Evolutionary conservation across 2,329 filamentous ascomycete genomes (phyloP).

Genomic region (Fusarium vanettenii): DNA sequence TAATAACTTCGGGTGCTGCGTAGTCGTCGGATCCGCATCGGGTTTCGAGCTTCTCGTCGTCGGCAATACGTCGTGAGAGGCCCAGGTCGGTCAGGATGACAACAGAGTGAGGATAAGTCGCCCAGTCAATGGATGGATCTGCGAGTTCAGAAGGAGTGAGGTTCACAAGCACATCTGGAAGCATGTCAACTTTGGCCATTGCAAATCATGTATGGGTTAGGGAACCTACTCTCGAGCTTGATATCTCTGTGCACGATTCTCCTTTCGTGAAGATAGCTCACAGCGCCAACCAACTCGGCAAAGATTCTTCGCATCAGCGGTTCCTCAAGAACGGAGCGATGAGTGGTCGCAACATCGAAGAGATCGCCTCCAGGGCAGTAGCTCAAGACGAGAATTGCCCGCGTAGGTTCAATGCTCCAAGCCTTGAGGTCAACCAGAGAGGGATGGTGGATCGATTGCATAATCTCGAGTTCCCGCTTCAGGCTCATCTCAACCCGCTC

Average conservation of each 20-base stretch:
- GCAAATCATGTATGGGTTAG: neutral
- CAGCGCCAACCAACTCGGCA: slow-evolving; percentile 86
- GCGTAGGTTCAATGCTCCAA: slow-evolving; percentile 85
- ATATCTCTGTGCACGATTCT: slow-evolving; percentile 97
- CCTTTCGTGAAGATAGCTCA: slow-evolving; percentile 85
- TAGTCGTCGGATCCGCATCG: slow-evolving; percentile 98
- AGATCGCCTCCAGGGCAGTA: slow-evolving; percentile 96
- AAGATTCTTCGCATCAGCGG: slow-evolving; percentile 85
- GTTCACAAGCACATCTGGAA: slow-evolving; percentile 88
- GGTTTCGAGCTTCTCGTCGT: slow-evolving; percentile 90
- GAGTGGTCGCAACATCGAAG: slow-evolving; percentile 87
- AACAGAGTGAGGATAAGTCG: slow-evolving; percentile 81
- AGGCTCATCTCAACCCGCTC: slow-evolving; percentile 93
- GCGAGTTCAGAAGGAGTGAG: slow-evolving; percentile 75
- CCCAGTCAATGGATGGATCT: slow-evolving; percentile 74
- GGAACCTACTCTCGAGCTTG: slow-evolving; percentile 86
- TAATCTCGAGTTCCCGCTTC: slow-evolving; percentile 94
- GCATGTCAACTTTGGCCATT: slow-evolving; percentile 8
- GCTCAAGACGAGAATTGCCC: slow-evolving; percentile 86
- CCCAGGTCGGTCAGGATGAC: slow-evolving; percentile 93
- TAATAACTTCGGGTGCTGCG: slow-evolving; percentile 93
- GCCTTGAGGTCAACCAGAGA: slow-evolving; percentile 92
- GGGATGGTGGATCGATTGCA: slow-evolving; percentile 88
- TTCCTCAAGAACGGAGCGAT: slow-evolving; percentile 75
- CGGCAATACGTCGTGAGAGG: slow-evolving; percentile 85